Base-by-base conservation (phyloP, 208 protist species). In the Leishmania turanica region DNA sequence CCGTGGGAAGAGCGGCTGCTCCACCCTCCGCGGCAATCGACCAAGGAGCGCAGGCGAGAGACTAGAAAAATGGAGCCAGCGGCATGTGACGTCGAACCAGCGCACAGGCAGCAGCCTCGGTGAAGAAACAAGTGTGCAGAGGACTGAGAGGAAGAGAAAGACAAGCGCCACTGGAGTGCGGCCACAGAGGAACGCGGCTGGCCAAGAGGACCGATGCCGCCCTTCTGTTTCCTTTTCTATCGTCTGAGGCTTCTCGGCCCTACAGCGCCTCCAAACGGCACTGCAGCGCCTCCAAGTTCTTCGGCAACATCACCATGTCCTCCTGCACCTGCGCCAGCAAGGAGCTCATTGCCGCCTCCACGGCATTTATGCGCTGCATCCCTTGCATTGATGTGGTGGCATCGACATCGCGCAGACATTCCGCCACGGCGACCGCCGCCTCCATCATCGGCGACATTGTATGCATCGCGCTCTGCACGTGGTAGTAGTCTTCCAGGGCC, bases 391-490 rank as follows among this genome's bases (percentile, higher is more conserved):
- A 72, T 24, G 79, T 60, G 13, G 65, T 64, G 31, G 37, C 51
- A 17, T 70, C 74, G 37, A 83, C 51, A 34, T 83, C 75, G 24
- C 49, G 19, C 56, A 87, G 47, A 58, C 75, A 79, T 56, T 42
- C 72, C 3, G 75, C 69, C 40, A 79, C 77, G 0, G 75, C 79
- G 15, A 49, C 27, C 21, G 66, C 83, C 3, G 75, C 68, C 78
- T 87, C 83, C 54, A 83, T 54, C 75, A 80, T 54, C 9, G 83
- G 79, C 19, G 45, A 24, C 37, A 83, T 17, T 8, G 72, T 47
- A 42, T 72, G 21, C 47, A 82, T 2, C 21, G 58, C 51, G 15
- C 69, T 27, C 60, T 80, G 68, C 27, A 58, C 21, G 31, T 68
- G 11, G 40, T 64, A 7, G 49, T 71, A 77, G 58, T 34, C 34